phyloP scores from a whole-genome alignment of 257 asterid species.

The Osmanthus fragrans region DNA sequence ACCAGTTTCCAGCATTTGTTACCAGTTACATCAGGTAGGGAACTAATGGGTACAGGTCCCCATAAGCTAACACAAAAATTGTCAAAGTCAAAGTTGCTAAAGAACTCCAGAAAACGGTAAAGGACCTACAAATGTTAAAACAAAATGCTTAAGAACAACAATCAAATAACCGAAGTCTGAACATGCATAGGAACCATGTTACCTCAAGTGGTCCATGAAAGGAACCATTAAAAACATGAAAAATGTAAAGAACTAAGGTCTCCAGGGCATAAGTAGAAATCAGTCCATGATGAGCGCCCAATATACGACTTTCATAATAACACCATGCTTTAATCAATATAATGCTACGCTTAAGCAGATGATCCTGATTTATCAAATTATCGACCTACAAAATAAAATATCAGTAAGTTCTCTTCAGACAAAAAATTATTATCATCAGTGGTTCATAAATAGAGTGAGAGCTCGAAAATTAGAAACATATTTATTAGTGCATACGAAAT shows the following conservation, averaged over 20 bases:
- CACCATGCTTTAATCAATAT: conserved; percentile 95
- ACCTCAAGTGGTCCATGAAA: conserved; percentile 60
- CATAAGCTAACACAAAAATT: conserved; percentile 88
- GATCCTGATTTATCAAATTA: conserved; percentile 64
- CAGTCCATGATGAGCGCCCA: conserved; percentile 92
- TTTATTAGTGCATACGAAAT: conserved; percentile 11
- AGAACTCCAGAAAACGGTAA: conserved; percentile 85
- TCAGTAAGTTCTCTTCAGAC: conserved; percentile 7
- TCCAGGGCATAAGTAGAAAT: conserved; percentile 92
- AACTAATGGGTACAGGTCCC: conserved; percentile 89
- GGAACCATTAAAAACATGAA: conserved; percentile 53
- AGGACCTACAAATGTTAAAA: conserved; percentile 56
- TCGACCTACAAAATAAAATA: conserved; percentile 60
- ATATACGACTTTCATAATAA: conserved; percentile 86
- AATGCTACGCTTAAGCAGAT: conserved; percentile 87
- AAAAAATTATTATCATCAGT: conserved; percentile 1
- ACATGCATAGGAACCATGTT: not conserved
- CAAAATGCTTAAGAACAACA: not conserved
- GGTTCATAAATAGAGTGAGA: conserved; percentile 13
- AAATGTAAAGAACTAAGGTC: conserved; percentile 56
- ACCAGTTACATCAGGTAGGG: conserved; percentile 90
- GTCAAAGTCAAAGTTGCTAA: conserved; percentile 96
- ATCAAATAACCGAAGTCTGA: conserved; percentile 3
- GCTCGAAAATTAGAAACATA: conserved; percentile 2
- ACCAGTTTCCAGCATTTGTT: conserved; percentile 15